Conservation (phyloP, 148 eudicot genomes). For the Agrostemma githago region DNA sequence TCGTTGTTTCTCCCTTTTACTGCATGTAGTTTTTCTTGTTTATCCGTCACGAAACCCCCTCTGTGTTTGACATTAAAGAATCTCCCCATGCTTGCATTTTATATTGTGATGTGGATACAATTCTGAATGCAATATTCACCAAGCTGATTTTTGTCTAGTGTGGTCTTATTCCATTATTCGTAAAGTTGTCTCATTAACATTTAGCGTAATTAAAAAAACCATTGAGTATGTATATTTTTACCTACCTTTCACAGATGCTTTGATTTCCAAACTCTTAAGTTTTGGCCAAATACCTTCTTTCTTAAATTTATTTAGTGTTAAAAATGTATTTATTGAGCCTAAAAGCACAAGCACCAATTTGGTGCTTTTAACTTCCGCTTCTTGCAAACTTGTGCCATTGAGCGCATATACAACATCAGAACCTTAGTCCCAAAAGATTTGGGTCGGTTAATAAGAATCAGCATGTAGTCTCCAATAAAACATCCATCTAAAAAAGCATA, state of each 20-base stretch:
- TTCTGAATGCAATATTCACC: background rate
- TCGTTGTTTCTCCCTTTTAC: background rate
- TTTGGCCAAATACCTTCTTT: background rate
- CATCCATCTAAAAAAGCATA: too few species aligned
- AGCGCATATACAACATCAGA: too few species aligned
- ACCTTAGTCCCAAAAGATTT: too few species aligned
- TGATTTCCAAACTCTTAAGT: background rate
- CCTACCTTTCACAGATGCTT: background rate
- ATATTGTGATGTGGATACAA: background rate
- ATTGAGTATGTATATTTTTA: background rate
- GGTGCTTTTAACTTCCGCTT: too few species aligned
- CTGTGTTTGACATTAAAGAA: background rate
- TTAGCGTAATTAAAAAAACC: background rate
- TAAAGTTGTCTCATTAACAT: too few species aligned
- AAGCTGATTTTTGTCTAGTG: background rate
- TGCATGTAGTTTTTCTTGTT: background rate
- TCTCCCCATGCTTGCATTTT: background rate
- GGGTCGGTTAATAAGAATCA: too few species aligned
- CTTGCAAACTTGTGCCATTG: too few species aligned
- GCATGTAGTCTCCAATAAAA: too few species aligned
- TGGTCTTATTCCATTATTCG: background rate
- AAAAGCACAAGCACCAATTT: too few species aligned
- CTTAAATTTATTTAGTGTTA: background rate
- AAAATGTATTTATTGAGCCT: too few species aligned
- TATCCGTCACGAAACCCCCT: background rate